A percentile compares a stretch with the other conserved stretches of the same genome.
Evolutionary conservation across 2,329 filamentous ascomycete genomes (phyloP).

Genomic region (Neopestalotiopsis sp.): DNA sequence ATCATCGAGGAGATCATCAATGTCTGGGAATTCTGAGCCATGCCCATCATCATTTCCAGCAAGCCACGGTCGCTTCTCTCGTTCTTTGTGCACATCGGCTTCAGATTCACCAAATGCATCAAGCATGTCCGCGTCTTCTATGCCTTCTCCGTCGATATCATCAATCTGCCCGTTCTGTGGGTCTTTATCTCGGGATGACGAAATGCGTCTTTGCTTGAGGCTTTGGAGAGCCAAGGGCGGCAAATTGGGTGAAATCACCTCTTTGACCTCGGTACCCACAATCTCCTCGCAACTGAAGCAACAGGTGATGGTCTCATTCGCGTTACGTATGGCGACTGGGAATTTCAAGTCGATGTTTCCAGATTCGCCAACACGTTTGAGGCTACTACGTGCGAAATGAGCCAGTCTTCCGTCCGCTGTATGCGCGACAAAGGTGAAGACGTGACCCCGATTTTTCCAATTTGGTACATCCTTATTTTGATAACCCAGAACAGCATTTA

Average conservation of each 20-base stretch:
- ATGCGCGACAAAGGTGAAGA: slow-evolving; percentile 76
- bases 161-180: not conserved
- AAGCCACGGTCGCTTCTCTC: slow-evolving; percentile 18
- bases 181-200: too few species aligned
- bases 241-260: slow-evolving; percentile 33
- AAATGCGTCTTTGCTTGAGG: not conserved
- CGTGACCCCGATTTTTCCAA: slow-evolving; percentile 70
- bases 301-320: slow-evolving; percentile 66
- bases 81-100: slow-evolving; percentile 25
- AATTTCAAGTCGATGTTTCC: slow-evolving; percentile 63
- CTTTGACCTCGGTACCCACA: slow-evolving; percentile 59
- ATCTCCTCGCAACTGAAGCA: slow-evolving; percentile 86
- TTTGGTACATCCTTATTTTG: slow-evolving; percentile 67
- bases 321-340: slow-evolving; percentile 56
- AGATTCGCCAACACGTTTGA: slow-evolving; percentile 66
- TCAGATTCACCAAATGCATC: slow-evolving; percentile 34
- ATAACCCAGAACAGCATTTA: slow-evolving; percentile 73
- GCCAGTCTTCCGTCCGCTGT: slow-evolving; percentile 70
- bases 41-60: slow-evolving; percentile 19
- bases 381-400: slow-evolving; percentile 70
- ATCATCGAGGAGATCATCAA: slow-evolving; percentile 51
- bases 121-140: slow-evolving; percentile 49
- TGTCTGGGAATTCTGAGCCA: slow-evolving; percentile 54
- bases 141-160: slow-evolving; percentile 34
- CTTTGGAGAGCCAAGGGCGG: slow-evolving; percentile 37